Conservation (phyloP, 2,329 filamentous ascomycete genomes). For the Aspergillus thermomutatus region DNA sequence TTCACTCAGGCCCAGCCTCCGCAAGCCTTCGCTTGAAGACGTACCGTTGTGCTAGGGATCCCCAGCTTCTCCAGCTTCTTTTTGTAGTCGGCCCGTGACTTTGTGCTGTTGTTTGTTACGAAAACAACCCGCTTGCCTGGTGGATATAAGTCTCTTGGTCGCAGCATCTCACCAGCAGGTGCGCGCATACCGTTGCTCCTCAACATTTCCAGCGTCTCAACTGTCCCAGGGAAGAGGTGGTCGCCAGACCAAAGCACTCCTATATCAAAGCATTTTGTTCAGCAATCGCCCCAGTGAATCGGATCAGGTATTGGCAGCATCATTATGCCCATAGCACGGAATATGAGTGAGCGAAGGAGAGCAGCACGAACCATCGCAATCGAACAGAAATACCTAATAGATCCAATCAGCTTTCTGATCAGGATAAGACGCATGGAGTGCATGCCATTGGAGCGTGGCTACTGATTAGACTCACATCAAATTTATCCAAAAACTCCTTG, state of each 20-base stretch:
- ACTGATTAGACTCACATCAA: slow-evolving; percentile 69
- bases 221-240: slow-evolving; percentile 77
- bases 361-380: slow-evolving; percentile 78
- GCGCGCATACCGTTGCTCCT: slow-evolving; percentile 67
- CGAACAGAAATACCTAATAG: slow-evolving; percentile 79
- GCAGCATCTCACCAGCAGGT: background rate
- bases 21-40: slow-evolving; percentile 13
- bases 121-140: slow-evolving; percentile 89
- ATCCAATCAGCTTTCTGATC: slow-evolving; percentile 15
- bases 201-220: slow-evolving; percentile 80
- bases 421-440: background rate
- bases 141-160: slow-evolving; percentile 3
- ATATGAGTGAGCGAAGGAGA: background rate
- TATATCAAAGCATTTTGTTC: slow-evolving; percentile 45
- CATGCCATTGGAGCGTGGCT: background rate
- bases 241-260: slow-evolving; percentile 97
- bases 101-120: slow-evolving; percentile 98
- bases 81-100: slow-evolving; percentile 86
- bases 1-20: background rate
- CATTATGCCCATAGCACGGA: slow-evolving; percentile 3
- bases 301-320: background rate
- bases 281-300: slow-evolving; percentile 29
- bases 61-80: slow-evolving; percentile 82
- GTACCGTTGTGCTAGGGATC: slow-evolving; percentile 68
- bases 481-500: slow-evolving; percentile 79